Conservation (phyloP, 140 eudicot genomes). For the Flaveria floridana region DNA sequence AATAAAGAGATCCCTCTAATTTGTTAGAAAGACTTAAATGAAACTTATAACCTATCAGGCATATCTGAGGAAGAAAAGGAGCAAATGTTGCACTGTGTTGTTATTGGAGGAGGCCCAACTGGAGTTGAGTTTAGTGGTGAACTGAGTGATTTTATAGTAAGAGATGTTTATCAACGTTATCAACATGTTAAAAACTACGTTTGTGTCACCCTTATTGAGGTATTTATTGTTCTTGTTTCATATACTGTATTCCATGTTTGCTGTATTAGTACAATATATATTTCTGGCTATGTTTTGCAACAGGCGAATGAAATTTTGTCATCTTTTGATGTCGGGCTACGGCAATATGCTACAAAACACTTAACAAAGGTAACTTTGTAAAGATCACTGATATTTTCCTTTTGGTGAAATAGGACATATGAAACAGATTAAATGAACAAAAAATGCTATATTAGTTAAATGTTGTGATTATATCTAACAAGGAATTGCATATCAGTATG, state of each 20-base stretch:
- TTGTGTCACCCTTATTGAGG: slow-evolving; percentile 91
- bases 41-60: slow-evolving; percentile 41
- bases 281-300: slow-evolving; percentile 3
- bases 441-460: neutral
- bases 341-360: slow-evolving; percentile 89
- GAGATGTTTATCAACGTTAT: slow-evolving; percentile 72
- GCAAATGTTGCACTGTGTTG: slow-evolving; percentile 80
- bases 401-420: neutral
- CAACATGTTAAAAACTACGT: slow-evolving; percentile 83
- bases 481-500: slow-evolving; percentile 44
- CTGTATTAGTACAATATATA: neutral
- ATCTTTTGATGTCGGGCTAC: slow-evolving; percentile 80
- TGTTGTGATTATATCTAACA: slow-evolving; percentile 5
- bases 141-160: slow-evolving; percentile 80
- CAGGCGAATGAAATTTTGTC: slow-evolving; percentile 96
- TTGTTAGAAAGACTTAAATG: slow-evolving; percentile 7
- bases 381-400: neutral
- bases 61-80: slow-evolving; percentile 84
- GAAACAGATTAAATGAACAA: slow-evolving; percentile 2
- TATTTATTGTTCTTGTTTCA: slow-evolving; percentile 20
- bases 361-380: slow-evolving; percentile 60
- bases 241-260: neutral
- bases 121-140: slow-evolving; percentile 98
- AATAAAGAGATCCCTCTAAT: neutral
- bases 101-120: slow-evolving; percentile 93